A percentile compares a stretch with the other conserved stretches of the same genome.
These are phyloP conservation scores for Platanthera zijinensis DNA, from an alignment of 106 monocot genomes.

Conservation along the genomic window DNA sequence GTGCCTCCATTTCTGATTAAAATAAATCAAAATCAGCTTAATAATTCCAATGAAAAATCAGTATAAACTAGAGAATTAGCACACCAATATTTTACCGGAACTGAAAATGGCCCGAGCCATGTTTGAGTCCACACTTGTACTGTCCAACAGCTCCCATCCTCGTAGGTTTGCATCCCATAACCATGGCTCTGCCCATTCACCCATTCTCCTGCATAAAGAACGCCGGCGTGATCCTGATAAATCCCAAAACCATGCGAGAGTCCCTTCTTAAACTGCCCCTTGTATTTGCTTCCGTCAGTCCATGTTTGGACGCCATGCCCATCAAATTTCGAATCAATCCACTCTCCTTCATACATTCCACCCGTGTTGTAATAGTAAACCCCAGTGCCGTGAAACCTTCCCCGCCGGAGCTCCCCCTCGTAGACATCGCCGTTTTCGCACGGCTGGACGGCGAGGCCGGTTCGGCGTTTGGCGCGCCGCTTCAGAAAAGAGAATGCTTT, in stretches of 20 bases:
- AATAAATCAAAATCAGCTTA: not conserved
- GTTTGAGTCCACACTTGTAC: too few species aligned
- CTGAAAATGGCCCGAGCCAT: too few species aligned
- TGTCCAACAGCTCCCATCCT: too few species aligned
- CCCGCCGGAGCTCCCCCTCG: not conserved
- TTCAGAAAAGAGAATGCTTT: not conserved
- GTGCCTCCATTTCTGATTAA: slow-evolving; percentile 56
- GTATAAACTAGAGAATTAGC: not conserved
- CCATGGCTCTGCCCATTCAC: too few species aligned
- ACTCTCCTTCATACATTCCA: slow-evolving; percentile 21
- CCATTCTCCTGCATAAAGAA: too few species aligned
- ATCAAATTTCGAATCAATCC: not conserved
- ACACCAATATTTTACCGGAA: too few species aligned
- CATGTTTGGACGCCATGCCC: slow-evolving; percentile 20
- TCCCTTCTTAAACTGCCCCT: slow-evolving; percentile 14
- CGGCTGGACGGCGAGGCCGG: too few species aligned
- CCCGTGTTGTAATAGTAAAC: slow-evolving; percentile 21
- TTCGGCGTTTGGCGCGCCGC: too few species aligned
- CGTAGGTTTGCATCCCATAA: too few species aligned
- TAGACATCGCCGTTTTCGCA: too few species aligned
- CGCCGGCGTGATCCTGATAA: too few species aligned
- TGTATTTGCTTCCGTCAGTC: slow-evolving; percentile 20
- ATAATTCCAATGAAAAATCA: not conserved
- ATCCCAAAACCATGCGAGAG: slow-evolving; percentile 7
- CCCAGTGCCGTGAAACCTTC: not conserved